Base-by-base conservation (phyloP, 106 monocot genomes). In the Gastrodia elata region DNA sequence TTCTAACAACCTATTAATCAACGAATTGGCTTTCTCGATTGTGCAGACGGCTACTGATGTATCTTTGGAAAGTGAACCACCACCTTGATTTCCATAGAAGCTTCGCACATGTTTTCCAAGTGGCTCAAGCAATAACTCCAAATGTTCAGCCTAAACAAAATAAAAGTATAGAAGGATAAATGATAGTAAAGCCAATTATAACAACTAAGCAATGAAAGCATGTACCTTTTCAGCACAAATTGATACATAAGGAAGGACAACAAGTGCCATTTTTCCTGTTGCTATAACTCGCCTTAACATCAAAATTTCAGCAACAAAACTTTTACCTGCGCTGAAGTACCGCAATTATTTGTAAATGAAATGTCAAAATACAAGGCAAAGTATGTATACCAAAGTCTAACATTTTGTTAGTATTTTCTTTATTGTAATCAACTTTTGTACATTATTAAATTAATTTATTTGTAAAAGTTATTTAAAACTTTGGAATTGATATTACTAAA, bases 31-130 rank as follows among this genome's bases (percentile, higher is more conserved):
- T 78, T 98, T 98, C 73, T 98, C 98, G 68, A 98, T 98, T 56
- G 98, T 98, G 79, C 98, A 98, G 39, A 98, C 98, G 78, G 98
- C 98, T 37, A 98, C 91, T 73, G 98, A 85, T 58, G 98, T 93
- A 77, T 98, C 93, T 78, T 91, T 93, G 58, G 91, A 88, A 78
- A 98, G 91, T 68, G 91, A 82, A 7, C 85, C 86, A 61, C 98
- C 86, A 9, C 98, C 98, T 75, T 98, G 93, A 81, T 76, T 98
- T 37, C 98, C 98, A 77, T 91, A 98, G 74, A 87, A 93, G 73
- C 98, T 98, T 39, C 91, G 90, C 4, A 98, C 98, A 91, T 93
- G 93, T 73, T 91, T 93, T 9, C 98, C 93, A 44, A 98, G 83
- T 46, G 98, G 98, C 84, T 93, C 91, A 56, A 98, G 86, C 78